A percentile compares a stretch with the other conserved stretches of the same genome.
phyloP scores from a whole-genome alignment of 176 grass and related monocot genomes.

The Alopecurus myosuroides region DNA sequence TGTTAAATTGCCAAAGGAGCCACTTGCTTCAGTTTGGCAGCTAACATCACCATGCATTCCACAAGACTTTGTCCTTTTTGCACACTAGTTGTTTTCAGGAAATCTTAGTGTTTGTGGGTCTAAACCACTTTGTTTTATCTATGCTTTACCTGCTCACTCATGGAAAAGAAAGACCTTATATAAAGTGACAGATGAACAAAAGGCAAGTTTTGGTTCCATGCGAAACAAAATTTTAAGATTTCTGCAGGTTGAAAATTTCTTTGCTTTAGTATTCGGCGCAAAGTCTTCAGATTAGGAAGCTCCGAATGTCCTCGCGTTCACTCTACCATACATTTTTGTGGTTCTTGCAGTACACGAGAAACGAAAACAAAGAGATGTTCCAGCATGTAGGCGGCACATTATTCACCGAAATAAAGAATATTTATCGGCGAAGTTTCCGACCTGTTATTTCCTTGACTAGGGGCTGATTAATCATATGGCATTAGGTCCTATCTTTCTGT shows the following conservation, averaged over 20 bases:
- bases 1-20: background rate
- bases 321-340: background rate
- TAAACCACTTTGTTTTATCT: background rate
- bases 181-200: slow-evolving; percentile 21
- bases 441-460: background rate
- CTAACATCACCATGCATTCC: slow-evolving; percentile 10
- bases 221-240: background rate
- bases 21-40: slow-evolving; percentile 26
- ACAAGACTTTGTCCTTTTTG: background rate
- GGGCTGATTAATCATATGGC: background rate
- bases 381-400: background rate
- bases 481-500: slow-evolving; percentile 33
- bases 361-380: slow-evolving; percentile 26
- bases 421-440: background rate
- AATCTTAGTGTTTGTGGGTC: slow-evolving; percentile 17
- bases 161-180: slow-evolving; percentile 22
- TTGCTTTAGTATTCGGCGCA: background rate
- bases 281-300: background rate
- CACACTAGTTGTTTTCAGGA: slow-evolving; percentile 15
- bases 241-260: background rate
- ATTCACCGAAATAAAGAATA: background rate
- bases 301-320: background rate
- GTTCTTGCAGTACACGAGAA: background rate
- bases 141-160: background rate
- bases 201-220: background rate